Percentiles rank a stretch among this genome's conserved stretches.
phyloP scores from a whole-genome alignment of 1,284 basidiomycete genomes.

The Amylostereum chailletii region DNA sequence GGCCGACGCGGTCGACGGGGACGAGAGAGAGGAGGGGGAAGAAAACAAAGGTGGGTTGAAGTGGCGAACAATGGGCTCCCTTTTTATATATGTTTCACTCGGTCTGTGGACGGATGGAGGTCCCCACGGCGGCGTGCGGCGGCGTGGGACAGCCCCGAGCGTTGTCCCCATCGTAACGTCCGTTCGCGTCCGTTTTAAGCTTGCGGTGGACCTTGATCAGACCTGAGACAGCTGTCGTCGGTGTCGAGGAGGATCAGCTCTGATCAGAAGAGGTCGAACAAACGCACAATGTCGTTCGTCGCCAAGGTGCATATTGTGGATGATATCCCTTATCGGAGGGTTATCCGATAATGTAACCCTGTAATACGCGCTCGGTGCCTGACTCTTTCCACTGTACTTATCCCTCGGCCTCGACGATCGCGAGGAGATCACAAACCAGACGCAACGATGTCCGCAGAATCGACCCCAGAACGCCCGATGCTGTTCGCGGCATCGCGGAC shows the following conservation, averaged over 20 bases:
- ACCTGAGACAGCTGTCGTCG: not conserved
- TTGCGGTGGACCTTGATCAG: not conserved
- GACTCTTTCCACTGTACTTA: no score
- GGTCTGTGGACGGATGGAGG: no score
- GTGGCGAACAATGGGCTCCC: not conserved
- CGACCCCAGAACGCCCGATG: conserved; percentile 4
- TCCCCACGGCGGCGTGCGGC: no score
- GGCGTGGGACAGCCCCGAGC: no score
- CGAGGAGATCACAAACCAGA: no score
- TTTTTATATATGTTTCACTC: not conserved
- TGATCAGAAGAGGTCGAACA: no score
- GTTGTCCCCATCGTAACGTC: conserved; percentile 6
- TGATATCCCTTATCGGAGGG: no score
- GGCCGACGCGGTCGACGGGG: conserved; percentile 9
- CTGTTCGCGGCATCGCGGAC: conserved; percentile 15
- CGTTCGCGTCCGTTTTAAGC: not conserved
- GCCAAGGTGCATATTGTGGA: no score
- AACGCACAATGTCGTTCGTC: no score
- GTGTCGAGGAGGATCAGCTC: not conserved
- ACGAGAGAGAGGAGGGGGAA: not conserved
- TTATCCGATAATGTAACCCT: no score
- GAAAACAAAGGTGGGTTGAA: not conserved
- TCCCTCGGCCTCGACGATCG: no score
- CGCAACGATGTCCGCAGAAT: not conserved
- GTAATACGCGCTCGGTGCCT: no score